Conservation (phyloP, 768 basidiomycete genomes). For the Xerocomus potaroensis region DNA sequence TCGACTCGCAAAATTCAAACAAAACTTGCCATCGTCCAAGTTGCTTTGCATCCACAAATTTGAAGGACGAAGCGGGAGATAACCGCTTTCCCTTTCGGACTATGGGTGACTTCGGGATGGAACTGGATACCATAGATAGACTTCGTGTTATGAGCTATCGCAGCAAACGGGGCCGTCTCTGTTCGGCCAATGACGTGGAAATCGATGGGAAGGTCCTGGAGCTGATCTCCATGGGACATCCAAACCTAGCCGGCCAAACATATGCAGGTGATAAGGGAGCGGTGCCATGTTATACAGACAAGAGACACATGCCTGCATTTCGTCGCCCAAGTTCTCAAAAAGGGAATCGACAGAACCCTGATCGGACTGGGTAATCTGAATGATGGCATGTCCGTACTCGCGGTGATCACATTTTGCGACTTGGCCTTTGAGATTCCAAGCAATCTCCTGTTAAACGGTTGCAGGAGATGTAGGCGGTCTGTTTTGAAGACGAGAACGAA, state of each 20-base stretch:
- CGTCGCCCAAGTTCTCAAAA: conserved; percentile 83
- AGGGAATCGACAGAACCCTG: conserved; percentile 61
- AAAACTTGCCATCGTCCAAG: conserved; percentile 87
- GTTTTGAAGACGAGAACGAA: conserved; percentile 27
- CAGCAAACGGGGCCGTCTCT: conserved; percentile 83
- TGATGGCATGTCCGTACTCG: conserved; percentile 90
- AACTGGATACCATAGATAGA: conserved; percentile 97
- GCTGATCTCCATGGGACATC: conserved; percentile 99
- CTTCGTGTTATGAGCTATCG: conserved; percentile 85
- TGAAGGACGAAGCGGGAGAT: conserved; percentile 79
- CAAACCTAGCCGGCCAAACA: conserved; percentile 70
- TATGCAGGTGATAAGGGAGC: no score
- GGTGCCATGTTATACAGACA: background rate
- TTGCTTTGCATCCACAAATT: conserved; percentile 74
- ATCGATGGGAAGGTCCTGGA: conserved; percentile 71
- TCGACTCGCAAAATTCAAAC: no score
- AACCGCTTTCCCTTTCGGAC: conserved; percentile 82
- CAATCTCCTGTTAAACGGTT: conserved; percentile 68
- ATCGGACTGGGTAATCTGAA: conserved; percentile 66
- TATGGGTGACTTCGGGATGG: conserved; percentile 98
- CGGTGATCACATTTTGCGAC: conserved; percentile 86
- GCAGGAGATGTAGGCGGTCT: background rate
- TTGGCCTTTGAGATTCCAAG: conserved; percentile 79
- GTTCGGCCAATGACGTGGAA: conserved; percentile 91
- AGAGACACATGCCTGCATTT: conserved; percentile 66